Conservation (phyloP, 352 stramenopile species). For the Phytophthora colocasiae region DNA sequence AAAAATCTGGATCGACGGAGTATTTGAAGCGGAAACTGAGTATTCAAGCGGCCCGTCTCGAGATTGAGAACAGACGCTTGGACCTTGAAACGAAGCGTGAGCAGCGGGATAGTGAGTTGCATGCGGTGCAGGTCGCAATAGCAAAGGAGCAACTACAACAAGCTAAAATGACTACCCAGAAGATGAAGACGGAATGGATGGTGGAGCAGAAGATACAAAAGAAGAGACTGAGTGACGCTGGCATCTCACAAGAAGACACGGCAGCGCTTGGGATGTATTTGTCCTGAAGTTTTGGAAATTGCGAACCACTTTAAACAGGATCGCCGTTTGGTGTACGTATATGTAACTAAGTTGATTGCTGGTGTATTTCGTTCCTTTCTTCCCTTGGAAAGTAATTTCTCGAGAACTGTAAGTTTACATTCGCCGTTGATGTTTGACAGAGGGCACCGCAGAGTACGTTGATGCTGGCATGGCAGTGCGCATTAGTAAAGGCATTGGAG, state of each 20-base stretch:
- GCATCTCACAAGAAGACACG: constrained; percentile 49
- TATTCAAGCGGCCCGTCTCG: constrained; percentile 48
- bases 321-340: constrained; percentile 14
- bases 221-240: constrained; percentile 53
- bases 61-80: constrained; percentile 52
- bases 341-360: constrained; percentile 21
- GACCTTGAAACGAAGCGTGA: constrained; percentile 59
- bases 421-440: constrained; percentile 44
- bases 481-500: constrained; percentile 25
- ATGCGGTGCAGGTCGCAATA: constrained; percentile 54
- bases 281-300: constrained; percentile 28
- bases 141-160: constrained; percentile 65
- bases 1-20: constrained; percentile 31
- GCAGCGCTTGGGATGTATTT: constrained; percentile 36
- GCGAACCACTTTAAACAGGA: constrained; percentile 31
- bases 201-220: constrained; percentile 65
- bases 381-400: constrained; percentile 14
- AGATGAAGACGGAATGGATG: constrained; percentile 59
- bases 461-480: constrained; percentile 25
- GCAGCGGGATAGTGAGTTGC: constrained; percentile 42
- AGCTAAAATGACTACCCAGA: constrained; percentile 53
- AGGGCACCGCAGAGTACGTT: constrained; percentile 52
- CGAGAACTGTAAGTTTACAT: constrained; percentile 15
- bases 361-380: constrained; percentile 17
- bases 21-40: constrained; percentile 50